Conservation (phyloP, 108 stramenopile species). For the Craspedostauros australis region DNA sequence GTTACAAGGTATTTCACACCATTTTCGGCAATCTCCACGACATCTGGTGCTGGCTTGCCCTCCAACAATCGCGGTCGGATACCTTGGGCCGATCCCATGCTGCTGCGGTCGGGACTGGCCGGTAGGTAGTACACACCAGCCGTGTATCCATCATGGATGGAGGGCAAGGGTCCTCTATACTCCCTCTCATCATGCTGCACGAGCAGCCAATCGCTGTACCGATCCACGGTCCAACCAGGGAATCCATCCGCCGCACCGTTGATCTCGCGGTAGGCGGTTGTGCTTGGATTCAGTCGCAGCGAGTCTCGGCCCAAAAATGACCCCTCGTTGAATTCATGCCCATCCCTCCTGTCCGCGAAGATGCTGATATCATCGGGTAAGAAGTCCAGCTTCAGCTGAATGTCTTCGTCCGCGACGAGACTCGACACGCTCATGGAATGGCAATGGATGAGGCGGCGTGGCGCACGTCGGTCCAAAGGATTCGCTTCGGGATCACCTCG, state of each 20-base stretch:
- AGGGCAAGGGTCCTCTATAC: conserved; percentile 67
- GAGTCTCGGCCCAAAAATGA: conserved; percentile 57
- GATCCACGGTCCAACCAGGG: conserved; percentile 79
- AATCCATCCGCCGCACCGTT: conserved; percentile 81
- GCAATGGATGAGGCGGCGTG: conserved; percentile 69
- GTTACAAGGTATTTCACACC: conserved; percentile 62
- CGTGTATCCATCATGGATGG: conserved; percentile 78
- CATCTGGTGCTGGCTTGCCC: conserved; percentile 62
- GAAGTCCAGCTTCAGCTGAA: conserved; percentile 18
- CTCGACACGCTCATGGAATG: conserved; percentile 57
- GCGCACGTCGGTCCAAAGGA: conserved; percentile 67
- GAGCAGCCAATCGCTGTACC: conserved; percentile 72
- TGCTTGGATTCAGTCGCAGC: conserved; percentile 42
- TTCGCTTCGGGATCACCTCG: conserved; percentile 66
- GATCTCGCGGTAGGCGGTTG: conserved; percentile 72
- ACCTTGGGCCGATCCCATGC: conserved; percentile 43
- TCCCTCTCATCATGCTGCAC: conserved; percentile 60
- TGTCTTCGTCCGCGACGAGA: conserved; percentile 40
- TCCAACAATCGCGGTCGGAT: conserved; percentile 56
- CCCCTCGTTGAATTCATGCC: conserved; percentile 44
- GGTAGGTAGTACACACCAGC: conserved; percentile 68
- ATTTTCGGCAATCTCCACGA: conserved; percentile 56
- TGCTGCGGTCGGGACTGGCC: conserved; percentile 47
- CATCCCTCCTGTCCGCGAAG: conserved; percentile 47
- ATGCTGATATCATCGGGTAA: conserved; percentile 67